Evolutionary conservation across 305 asterid genomes (phyloP).

Genomic region (Fraxinus floribunda): DNA sequence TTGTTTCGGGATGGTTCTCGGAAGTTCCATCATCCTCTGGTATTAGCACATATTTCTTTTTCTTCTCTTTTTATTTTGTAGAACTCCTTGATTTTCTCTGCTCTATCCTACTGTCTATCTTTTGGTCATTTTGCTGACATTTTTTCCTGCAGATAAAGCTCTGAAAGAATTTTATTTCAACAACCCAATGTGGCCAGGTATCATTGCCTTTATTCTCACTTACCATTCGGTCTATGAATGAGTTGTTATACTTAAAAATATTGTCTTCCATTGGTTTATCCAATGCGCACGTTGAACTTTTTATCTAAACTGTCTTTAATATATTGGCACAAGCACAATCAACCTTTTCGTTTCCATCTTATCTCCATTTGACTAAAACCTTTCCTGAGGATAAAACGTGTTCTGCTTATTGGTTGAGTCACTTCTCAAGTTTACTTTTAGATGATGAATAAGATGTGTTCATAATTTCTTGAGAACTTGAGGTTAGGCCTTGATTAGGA

Average conservation of each 20-base stretch:
- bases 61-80: neutral
- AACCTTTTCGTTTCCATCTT: neutral
- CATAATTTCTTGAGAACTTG: neutral
- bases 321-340: neutral
- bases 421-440: neutral
- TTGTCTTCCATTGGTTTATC: neutral
- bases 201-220: neutral
- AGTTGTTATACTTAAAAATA: neutral
- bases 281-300: neutral
- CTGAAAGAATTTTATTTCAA: slow-evolving; percentile 53
- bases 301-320: neutral
- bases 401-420: neutral
- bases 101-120: neutral
- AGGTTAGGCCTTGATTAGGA: neutral
- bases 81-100: neutral
- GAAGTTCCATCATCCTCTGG: slow-evolving; percentile 50
- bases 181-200: slow-evolving; percentile 99
- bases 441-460: slow-evolving; percentile 2
- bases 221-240: neutral
- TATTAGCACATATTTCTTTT: slow-evolving; percentile 20
- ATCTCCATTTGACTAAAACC: neutral
- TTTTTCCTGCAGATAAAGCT: slow-evolving; percentile 43
- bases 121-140: slow-evolving; percentile 5
- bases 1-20: slow-evolving; percentile 97
- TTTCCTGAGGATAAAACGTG: neutral